Conservation (phyloP, 1,284 basidiomycete genomes). For the Cerioporus squamosus region DNA sequence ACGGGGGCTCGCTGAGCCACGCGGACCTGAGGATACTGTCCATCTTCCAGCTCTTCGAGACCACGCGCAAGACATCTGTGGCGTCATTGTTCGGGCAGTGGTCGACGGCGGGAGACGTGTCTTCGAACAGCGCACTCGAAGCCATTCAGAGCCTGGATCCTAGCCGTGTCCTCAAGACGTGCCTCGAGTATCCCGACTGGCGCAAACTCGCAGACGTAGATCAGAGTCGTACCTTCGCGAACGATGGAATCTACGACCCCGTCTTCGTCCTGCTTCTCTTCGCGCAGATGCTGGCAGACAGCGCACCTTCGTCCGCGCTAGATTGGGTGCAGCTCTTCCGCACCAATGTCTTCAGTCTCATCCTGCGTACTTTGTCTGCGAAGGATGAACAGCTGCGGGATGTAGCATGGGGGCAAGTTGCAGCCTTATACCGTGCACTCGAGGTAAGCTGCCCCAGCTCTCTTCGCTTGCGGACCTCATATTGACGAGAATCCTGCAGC, state of each 20-base stretch:
- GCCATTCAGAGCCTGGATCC: constrained; percentile 77
- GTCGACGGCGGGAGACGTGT: constrained; percentile 51
- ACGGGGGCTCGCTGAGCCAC: constrained; percentile 68
- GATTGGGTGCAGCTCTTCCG: constrained; percentile 88
- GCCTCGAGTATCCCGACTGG: constrained; percentile 72
- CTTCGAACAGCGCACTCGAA: constrained; percentile 58
- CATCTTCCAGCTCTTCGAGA: constrained; percentile 82
- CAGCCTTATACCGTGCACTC: constrained; percentile 55
- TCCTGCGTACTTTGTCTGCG: constrained; percentile 77
- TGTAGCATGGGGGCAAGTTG: constrained; percentile 57
- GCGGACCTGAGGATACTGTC: constrained; percentile 72
- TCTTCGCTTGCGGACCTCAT: background rate
- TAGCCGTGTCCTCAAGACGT: constrained; percentile 71
- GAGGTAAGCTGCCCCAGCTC: constrained; percentile 46
- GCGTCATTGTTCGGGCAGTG: constrained; percentile 64
- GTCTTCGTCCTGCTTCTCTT: constrained; percentile 76
- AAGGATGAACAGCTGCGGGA: constrained; percentile 64
- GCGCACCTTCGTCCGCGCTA: constrained; percentile 60
- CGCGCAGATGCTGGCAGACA: constrained; percentile 62
- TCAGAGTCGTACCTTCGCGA: constrained; percentile 29
- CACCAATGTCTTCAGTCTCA: constrained; percentile 78
- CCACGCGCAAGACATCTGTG: constrained; percentile 67
- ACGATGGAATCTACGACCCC: constrained; percentile 76
- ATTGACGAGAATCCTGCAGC: constrained; percentile 38
- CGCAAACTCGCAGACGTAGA: constrained; percentile 46